Evolutionary conservation across 345 rosid species (phyloP).

Genomic region (Eucalyptus lansdowneana): DNA sequence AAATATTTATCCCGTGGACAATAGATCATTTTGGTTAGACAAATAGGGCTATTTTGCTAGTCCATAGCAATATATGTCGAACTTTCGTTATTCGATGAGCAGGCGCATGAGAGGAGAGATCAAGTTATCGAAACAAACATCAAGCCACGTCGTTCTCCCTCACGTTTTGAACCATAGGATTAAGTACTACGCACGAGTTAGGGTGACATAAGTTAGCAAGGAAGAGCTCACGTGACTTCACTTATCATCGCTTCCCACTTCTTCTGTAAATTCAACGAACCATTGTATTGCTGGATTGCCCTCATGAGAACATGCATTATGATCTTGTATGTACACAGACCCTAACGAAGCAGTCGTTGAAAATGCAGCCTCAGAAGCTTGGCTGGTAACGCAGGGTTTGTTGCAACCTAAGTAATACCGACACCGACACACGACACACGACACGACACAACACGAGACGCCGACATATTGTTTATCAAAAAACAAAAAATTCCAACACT

Average conservation of each 20-base stretch:
- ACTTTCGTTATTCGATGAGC: background rate
- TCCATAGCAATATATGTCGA: fast-evolving
- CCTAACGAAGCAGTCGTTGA: background rate
- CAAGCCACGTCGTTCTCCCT: background rate
- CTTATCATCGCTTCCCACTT: background rate
- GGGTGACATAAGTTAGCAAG: background rate
- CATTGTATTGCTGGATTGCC: background rate
- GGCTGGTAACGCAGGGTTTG: background rate
- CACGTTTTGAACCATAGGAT: background rate
- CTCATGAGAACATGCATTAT: background rate
- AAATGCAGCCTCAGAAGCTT: background rate
- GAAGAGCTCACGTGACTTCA: background rate
- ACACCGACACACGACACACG: no score
- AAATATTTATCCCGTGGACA: background rate
- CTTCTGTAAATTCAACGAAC: background rate
- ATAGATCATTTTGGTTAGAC: background rate
- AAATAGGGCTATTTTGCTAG: background rate
- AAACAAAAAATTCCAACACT: no score
- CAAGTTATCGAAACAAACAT: background rate
- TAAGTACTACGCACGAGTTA: background rate
- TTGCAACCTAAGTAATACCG: background rate
- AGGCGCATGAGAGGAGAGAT: background rate
- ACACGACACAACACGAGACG: no score
- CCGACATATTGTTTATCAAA: no score
- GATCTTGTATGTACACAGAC: background rate